phyloP scores from a whole-genome alignment of 108 stramenopile genomes.

The Aurantiochytrium sp. region DNA sequence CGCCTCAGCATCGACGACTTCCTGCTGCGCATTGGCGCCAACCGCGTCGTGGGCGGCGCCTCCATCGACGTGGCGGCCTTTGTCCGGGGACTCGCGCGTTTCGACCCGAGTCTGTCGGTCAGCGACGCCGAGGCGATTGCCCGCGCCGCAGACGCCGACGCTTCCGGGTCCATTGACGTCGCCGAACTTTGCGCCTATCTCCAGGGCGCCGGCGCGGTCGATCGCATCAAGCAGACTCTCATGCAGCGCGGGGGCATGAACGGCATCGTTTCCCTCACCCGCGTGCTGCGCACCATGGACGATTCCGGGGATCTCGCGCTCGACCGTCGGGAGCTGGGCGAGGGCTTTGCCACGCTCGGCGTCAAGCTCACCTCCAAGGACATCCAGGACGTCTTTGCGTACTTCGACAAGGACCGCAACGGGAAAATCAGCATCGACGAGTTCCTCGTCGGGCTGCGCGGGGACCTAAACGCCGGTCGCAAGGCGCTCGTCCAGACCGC shows the following conservation, averaged over 20 bases:
- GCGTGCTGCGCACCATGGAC: neutral
- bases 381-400: slow-evolving; percentile 34
- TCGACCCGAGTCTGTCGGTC: neutral
- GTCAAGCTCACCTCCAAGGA: slow-evolving; percentile 31
- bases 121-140: neutral
- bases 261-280: neutral
- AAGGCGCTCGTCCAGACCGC: slow-evolving; percentile 44
- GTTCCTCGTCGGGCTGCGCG: slow-evolving; percentile 43
- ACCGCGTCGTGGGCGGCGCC: neutral
- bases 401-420: slow-evolving; percentile 46
- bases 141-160: neutral
- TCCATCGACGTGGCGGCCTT: neutral
- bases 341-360: neutral
- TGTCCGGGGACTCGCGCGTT: neutral
- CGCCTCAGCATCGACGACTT: slow-evolving; percentile 1
- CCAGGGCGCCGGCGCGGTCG: neutral
- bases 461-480: slow-evolving; percentile 45
- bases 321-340: slow-evolving; percentile 3
- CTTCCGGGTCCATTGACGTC: neutral
- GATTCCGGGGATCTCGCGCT: neutral
- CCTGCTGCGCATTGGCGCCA: slow-evolving; percentile 9
- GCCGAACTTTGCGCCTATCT: slow-evolving; percentile 9
- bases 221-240: neutral
- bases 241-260: neutral
- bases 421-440: slow-evolving; percentile 43